These are phyloP conservation scores for Logfia minima DNA, from an alignment of 129 eudicot species.

Conservation along the genomic window DNA sequence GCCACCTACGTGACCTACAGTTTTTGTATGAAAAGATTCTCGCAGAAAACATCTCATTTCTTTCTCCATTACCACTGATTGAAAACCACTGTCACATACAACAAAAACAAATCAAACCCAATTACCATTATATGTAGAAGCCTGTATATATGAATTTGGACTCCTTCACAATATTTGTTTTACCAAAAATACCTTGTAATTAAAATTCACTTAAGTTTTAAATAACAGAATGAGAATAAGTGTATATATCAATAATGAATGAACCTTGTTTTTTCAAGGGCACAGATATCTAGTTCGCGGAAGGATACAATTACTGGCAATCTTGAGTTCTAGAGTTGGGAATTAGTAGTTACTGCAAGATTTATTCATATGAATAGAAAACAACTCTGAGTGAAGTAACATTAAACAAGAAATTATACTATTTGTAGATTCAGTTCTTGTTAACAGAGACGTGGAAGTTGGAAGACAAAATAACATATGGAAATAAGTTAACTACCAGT, in stretches of 20 bases:
- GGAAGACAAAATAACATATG: too few species aligned
- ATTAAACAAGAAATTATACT: too few species aligned
- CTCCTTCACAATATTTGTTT: not conserved
- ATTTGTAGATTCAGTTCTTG: too few species aligned
- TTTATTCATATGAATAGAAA: not conserved
- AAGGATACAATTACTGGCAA: too few species aligned
- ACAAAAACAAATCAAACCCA: not conserved
- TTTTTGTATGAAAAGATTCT: slow-evolving; percentile 8
- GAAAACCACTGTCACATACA: slow-evolving; percentile 12
- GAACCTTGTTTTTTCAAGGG: not conserved
- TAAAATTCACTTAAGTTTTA: too few species aligned
- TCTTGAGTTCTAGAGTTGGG: not conserved
- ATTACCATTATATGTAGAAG: not conserved
- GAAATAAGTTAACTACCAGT: not conserved
- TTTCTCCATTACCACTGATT: slow-evolving; percentile 10
- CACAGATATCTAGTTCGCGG: not conserved
- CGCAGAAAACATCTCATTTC: slow-evolving; percentile 17
- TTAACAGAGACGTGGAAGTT: too few species aligned
- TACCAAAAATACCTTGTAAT: too few species aligned
- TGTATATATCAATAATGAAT: too few species aligned
- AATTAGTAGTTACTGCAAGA: not conserved
- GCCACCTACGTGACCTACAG: slow-evolving; percentile 15
- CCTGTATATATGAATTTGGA: not conserved
- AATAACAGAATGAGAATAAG: not conserved
- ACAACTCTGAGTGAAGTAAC: too few species aligned